Base-by-base conservation (phyloP, 2,329 filamentous ascomycete species). In the Sarocladium kiliense region DNA sequence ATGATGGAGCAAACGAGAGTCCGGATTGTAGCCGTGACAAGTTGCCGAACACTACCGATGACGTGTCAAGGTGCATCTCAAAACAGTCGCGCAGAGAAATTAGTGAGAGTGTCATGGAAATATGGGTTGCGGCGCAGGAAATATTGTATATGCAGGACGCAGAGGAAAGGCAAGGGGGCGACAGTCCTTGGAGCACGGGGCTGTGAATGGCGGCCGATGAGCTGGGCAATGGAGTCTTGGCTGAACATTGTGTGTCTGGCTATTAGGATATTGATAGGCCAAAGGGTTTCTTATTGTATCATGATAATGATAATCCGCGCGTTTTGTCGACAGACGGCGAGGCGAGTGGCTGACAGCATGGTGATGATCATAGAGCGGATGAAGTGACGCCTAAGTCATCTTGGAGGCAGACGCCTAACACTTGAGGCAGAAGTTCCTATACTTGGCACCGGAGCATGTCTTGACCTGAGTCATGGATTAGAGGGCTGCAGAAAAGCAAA, bases 111-210 rank as follows among this genome's bases (percentile, higher is more conserved):
- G 62, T 57, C 3, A 60, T 66, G 23, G 62, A 68, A 53, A 59
- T 70, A 30, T 69, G 68, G 68, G 64, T 64, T 56, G 65, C 63
- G 23, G 64, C 62, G 2, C 62, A 70, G 49, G 64, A 69, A 53
- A 44, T 72, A 30, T 53, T 71, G 32, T 54, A 58, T 18, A 16
- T 18, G 21, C 5, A 47, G 25, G 44, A 27, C 27, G 7, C 9
- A 3, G 25, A 27, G 16, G 41, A 44, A 21, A 21, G 21, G 6
- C 16, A 21, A 39, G 14, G 30, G 30, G n/a, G n/a, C n/a, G n/a
- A n/a, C n/a, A n/a, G n/a, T n/a, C n/a, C n/a, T n/a, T n/a, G n/a
- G n/a, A n/a, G n/a, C n/a, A n/a, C n/a, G n/a, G n/a, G n/a, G n/a
- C n/a, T n/a, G n/a, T n/a, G n/a, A n/a, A n/a, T n/a, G n/a, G n/a